Conservation (phyloP, 2,329 filamentous ascomycete species). For the Bertia moriformis region DNA sequence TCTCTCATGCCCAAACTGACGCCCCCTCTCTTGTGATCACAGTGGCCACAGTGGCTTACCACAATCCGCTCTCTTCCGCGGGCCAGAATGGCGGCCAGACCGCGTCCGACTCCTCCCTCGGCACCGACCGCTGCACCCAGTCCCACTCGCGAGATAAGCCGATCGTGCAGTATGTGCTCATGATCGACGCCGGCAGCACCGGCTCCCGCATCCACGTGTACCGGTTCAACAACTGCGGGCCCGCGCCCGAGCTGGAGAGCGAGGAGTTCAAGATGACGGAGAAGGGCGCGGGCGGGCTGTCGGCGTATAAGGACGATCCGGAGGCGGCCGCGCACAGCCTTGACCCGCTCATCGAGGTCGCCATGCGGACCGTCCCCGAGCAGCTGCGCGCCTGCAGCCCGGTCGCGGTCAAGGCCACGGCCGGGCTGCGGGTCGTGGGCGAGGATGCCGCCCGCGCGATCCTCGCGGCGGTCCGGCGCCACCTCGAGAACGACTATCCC, state of each 20-base stretch:
- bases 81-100: slow-evolving; percentile 31
- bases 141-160: slow-evolving; percentile 80
- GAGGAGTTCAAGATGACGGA: slow-evolving; percentile 91
- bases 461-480: slow-evolving; percentile 66
- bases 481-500: slow-evolving; percentile 78
- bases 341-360: slow-evolving; percentile 74
- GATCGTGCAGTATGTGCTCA: slow-evolving; percentile 90
- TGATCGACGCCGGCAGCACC: slow-evolving; percentile 97
- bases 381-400: slow-evolving; percentile 83
- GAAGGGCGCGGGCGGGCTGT: slow-evolving; percentile 69
- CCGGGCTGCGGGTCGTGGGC: slow-evolving; percentile 78
- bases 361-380: slow-evolving; percentile 71
- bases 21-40: slow-evolving; percentile 1
- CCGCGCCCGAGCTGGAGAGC: slow-evolving; percentile 83
- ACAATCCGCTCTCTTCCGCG: slow-evolving; percentile 5
- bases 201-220: slow-evolving; percentile 97
- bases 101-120: slow-evolving; percentile 45
- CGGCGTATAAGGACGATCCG: slow-evolving; percentile 74
- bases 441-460: slow-evolving; percentile 69
- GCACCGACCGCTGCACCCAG: slow-evolving; percentile 63
- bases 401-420: slow-evolving; percentile 94
- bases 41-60: slow-evolving; percentile 5
- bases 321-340: slow-evolving; percentile 79
- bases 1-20: slow-evolving; percentile 9
- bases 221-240: slow-evolving; percentile 95